These are phyloP conservation scores for Saururus chinensis DNA, from an alignment of 164 flowering plant species.

Conservation along the genomic window DNA sequence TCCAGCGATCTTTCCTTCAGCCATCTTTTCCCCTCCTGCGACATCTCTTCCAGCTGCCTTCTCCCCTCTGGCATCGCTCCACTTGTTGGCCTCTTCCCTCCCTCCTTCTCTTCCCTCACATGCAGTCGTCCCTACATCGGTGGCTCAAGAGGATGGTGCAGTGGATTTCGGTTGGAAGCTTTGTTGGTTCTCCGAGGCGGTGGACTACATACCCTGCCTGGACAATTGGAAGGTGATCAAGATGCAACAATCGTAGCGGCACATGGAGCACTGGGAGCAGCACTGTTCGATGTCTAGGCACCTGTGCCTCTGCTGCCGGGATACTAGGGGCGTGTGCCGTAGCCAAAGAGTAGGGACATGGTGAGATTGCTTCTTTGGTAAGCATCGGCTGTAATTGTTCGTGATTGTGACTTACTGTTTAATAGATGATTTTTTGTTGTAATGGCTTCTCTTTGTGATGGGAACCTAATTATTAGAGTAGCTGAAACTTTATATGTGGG, in stretches of 20 bases:
- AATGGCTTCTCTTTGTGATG: too few species aligned
- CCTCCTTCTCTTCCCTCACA: not conserved
- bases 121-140: not conserved
- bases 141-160: not conserved
- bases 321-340: conserved; percentile 57
- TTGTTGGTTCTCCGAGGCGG: conserved; percentile 45
- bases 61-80: conserved; percentile 18
- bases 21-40: conserved; percentile 27
- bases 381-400: too few species aligned
- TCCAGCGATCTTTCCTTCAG: conserved; percentile 28
- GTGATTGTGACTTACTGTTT: too few species aligned
- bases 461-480: too few species aligned
- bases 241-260: conserved; percentile 42
- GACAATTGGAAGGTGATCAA: conserved; percentile 73
- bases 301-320: conserved; percentile 64
- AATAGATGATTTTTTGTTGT: too few species aligned
- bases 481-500: too few species aligned
- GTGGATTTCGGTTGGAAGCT: conserved; percentile 30
- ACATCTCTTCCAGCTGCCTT: conserved; percentile 36
- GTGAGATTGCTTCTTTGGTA: too few species aligned
- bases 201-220: too few species aligned
- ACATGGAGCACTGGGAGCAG: conserved; percentile 86
- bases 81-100: not conserved
- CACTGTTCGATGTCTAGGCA: conserved; percentile 74
- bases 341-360: conserved; percentile 97